Base-by-base conservation (phyloP, 192 early-diverging fungal species). In the Gryganskiella cystojenkinii region DNA sequence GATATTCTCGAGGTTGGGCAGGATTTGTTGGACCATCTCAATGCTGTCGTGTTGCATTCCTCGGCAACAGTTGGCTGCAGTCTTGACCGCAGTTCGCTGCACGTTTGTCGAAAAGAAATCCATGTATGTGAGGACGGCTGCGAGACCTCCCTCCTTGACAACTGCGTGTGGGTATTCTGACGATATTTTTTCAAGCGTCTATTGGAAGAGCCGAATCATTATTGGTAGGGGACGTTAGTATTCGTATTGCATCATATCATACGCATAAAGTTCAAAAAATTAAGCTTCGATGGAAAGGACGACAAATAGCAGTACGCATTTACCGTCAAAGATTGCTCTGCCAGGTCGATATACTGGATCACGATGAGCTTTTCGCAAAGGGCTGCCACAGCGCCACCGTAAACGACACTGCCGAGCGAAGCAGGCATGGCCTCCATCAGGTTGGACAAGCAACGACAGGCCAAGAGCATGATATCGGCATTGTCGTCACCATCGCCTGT, bases 331-430 rank as follows among this genome's bases (percentile, higher is more conserved):
- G 94, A 92, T 63, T 92, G 92, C 74, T 98, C 96, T 7, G 95
- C 96, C 45, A 98, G 83, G 61, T 98, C 96, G 56, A 97, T 96
- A 58, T 93, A 97, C 64, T 95, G 90, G 55, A 98, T 92, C 57
- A 93, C 91, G 58, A 86, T 81, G 28, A 98, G 80, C 70, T 95
- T 96, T 34, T 81, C 76, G 30, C 94, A 89, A 9, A 98, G 81
- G 1, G 90, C 90, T 20, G 85, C 70, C 0, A 95, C 83, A 11
- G 88, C 92, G 3, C 90, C 91, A 68, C 89, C 80, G 10, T 90
- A 86, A 7, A 93, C 87, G 31, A 96, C 83, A 8, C 85, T 83
- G 0, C 84, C 78, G 7, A 88, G 80, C 6, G 89, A 78, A 3
- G 87, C 74, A 3, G 96, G 96, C 53, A 94, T 87, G 2, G 94